phyloP scores from a whole-genome alignment of 208 protist species.

The Acanthamoeba healyi region DNA sequence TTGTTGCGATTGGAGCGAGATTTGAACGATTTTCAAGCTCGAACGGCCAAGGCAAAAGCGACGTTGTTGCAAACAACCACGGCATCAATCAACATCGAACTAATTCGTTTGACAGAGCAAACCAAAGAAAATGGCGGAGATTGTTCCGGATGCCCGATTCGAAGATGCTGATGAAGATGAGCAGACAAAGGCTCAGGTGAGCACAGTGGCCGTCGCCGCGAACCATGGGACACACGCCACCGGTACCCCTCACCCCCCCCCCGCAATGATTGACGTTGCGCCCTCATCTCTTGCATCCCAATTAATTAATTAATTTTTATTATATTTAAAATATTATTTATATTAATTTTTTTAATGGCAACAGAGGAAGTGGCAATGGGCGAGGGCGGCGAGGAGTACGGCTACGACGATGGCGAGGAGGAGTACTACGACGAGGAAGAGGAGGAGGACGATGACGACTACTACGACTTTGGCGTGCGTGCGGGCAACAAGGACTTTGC shows the following conservation, averaged over 20 bases:
- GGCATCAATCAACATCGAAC: no score
- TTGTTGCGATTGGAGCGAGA: not conserved
- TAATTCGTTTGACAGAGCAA: not conserved
- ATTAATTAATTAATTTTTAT: not conserved
- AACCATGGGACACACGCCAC: no score
- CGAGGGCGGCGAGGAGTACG: constrained; percentile 28
- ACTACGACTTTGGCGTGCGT: not conserved
- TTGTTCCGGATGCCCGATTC: not conserved
- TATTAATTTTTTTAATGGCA: not conserved
- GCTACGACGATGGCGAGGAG: not conserved
- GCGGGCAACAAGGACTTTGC: constrained; percentile 2
- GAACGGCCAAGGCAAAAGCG: no score
- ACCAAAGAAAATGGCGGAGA: not conserved
- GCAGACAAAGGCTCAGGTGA: not conserved
- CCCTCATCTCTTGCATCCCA: not conserved
- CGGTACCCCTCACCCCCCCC: no score
- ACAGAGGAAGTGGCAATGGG: not conserved
- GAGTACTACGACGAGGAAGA: constrained; percentile 28
- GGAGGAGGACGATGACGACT: not conserved
- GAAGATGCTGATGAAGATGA: not conserved
- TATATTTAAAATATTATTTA: not conserved
- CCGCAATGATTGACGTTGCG: not conserved
- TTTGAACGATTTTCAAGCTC: not conserved
- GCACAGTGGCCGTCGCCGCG: not conserved
- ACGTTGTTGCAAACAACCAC: no score